Conservation (phyloP, 2,329 filamentous ascomycete species). For the Parafenestella ontariensis region DNA sequence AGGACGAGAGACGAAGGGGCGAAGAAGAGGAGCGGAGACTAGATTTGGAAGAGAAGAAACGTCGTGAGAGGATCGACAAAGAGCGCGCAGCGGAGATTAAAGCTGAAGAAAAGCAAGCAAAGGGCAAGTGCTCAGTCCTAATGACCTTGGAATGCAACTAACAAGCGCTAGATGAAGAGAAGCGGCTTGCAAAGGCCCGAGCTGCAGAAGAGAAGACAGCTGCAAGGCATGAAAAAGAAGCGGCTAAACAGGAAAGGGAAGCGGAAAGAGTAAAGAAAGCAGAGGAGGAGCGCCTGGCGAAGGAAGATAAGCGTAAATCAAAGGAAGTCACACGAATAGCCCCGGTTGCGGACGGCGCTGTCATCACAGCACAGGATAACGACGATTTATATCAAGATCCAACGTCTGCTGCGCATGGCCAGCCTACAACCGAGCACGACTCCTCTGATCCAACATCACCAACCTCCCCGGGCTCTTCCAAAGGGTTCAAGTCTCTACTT, state of each 20-base stretch:
- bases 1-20: slow-evolving; percentile 71
- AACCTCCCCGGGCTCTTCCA: slow-evolving; percentile 40
- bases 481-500: slow-evolving; percentile 48
- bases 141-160: slow-evolving; percentile 8
- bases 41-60: slow-evolving; percentile 70
- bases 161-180: slow-evolving; percentile 60
- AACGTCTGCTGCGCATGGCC: slow-evolving; percentile 10
- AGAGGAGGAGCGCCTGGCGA: slow-evolving; percentile 59
- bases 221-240: slow-evolving; percentile 47
- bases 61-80: slow-evolving; percentile 65
- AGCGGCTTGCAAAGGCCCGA: slow-evolving; percentile 54
- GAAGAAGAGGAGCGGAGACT: slow-evolving; percentile 67
- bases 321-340: slow-evolving; percentile 39
- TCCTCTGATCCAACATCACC: slow-evolving; percentile 26
- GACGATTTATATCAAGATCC: slow-evolving; percentile 31
- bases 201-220: slow-evolving; percentile 60
- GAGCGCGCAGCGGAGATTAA: slow-evolving; percentile 56
- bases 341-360: slow-evolving; percentile 10
- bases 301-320: slow-evolving; percentile 63
- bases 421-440: slow-evolving; percentile 11
- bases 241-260: slow-evolving; percentile 47
- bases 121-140: slow-evolving; percentile 58
- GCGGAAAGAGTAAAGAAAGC: slow-evolving; percentile 58
- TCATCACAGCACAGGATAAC: slow-evolving; percentile 10
- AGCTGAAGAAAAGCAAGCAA: slow-evolving; percentile 57